Percentiles rank a stretch among this genome's conserved stretches.
phyloP scores from a whole-genome alignment of 148 eudicot species.

The Nepenthes mirabilis region DNA sequence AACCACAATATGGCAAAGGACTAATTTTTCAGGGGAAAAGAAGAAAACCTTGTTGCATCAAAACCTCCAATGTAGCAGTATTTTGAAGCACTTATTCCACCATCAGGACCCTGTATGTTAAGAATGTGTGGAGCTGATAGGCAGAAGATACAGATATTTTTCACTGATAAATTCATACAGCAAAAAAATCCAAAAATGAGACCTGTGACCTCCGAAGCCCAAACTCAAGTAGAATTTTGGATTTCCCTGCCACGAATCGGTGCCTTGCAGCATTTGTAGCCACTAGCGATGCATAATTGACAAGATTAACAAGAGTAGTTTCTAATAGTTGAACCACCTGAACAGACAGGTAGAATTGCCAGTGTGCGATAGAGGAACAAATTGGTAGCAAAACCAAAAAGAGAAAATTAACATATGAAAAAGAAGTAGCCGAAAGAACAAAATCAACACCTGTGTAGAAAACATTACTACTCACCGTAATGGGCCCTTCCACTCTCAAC shows the following conservation, averaged over 20 bases:
- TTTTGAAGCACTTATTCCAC: slow-evolving; percentile 84
- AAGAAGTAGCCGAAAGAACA: slow-evolving; percentile 4
- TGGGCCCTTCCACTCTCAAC: slow-evolving; percentile 83
- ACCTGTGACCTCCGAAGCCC: slow-evolving; percentile 99
- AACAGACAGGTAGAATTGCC: slow-evolving; percentile 6
- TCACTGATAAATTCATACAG: neutral
- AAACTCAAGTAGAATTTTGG: slow-evolving; percentile 81
- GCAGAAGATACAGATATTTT: neutral
- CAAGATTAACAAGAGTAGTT: slow-evolving; percentile 87
- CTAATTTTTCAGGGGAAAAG: neutral
- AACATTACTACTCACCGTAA: slow-evolving; percentile 56
- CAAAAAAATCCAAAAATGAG: neutral
- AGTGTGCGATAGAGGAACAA: neutral
- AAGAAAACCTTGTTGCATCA: slow-evolving; percentile 84
- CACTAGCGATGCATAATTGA: slow-evolving; percentile 87
- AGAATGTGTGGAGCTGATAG: neutral
- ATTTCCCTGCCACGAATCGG: slow-evolving; percentile 86
- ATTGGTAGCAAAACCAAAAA: neutral
- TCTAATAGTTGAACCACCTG: slow-evolving; percentile 92
- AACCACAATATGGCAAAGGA: neutral
- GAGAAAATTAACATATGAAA: neutral
- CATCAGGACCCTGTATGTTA: slow-evolving; percentile 77
- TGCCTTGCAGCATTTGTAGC: slow-evolving; percentile 98
- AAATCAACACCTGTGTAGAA: neutral
- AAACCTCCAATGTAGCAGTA: slow-evolving; percentile 95